These are phyloP conservation scores for Caloboletus inedulis DNA, from an alignment of 1,284 basidiomycete species.

Conservation along the genomic window DNA sequence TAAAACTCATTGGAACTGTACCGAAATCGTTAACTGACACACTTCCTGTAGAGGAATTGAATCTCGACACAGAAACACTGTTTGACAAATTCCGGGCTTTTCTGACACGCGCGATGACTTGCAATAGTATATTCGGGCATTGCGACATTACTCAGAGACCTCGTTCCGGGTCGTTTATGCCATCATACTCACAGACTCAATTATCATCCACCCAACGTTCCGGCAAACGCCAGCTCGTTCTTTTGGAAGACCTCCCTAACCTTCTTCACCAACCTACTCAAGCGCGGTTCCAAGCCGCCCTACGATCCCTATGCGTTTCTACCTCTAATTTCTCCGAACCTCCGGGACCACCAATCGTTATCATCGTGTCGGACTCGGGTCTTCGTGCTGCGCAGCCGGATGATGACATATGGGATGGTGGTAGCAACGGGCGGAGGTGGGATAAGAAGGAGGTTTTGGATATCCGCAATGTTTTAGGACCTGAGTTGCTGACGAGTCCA, in stretches of 20 bases:
- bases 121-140: conserved; percentile 51
- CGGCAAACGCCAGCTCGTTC: conserved; percentile 56
- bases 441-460: conserved; percentile 58
- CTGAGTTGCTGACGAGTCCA: conserved; percentile 55
- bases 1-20: background rate
- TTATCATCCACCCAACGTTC: background rate
- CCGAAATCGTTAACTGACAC: background rate
- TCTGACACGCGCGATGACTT: conserved; percentile 68
- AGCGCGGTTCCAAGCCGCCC: conserved; percentile 69
- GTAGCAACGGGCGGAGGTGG: conserved; percentile 40
- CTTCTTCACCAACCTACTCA: conserved; percentile 75
- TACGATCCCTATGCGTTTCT: conserved; percentile 56
- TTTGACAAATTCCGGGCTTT: conserved; percentile 79
- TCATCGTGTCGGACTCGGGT: conserved; percentile 84
- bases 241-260: conserved; percentile 93
- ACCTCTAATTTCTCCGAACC: conserved; percentile 26
- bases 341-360: conserved; percentile 64
- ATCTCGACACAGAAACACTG: conserved; percentile 53
- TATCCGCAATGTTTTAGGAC: conserved; percentile 63
- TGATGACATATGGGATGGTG: conserved; percentile 46
- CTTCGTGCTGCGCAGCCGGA: conserved; percentile 63
- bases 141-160: conserved; percentile 13
- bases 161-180: conserved; percentile 10
- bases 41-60: conserved; percentile 13
- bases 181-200: conserved; percentile 1